Evolutionary conservation across 169 alveolate species (phyloP).

Genomic region (Cryptosporidium andersoni): DNA sequence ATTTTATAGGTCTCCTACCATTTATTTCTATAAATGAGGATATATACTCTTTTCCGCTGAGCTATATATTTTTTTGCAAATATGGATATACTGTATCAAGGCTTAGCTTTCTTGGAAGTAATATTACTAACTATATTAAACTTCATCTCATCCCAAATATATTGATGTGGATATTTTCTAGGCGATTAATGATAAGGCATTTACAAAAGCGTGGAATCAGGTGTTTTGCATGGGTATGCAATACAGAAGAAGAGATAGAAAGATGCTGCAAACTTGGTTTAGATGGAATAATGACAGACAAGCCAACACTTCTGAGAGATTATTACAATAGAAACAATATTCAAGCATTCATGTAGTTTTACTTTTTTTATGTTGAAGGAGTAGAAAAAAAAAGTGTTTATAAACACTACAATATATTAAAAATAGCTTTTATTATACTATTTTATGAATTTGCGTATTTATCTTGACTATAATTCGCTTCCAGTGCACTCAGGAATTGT

Average conservation of each 20-base stretch:
- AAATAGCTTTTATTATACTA: neutral
- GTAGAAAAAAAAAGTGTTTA: neutral
- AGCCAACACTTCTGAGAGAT: constrained; percentile 49
- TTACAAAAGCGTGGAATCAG: constrained; percentile 63
- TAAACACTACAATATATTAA: neutral
- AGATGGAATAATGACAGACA: constrained; percentile 68
- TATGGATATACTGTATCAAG: constrained; percentile 6
- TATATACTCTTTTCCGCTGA: constrained; percentile 57
- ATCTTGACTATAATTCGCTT: constrained; percentile 29
- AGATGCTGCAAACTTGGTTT: constrained; percentile 36
- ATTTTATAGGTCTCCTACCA: constrained; percentile 47
- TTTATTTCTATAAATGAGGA: constrained; percentile 53
- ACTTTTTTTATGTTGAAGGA: too few relatives aligned
- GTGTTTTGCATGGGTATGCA: constrained; percentile 71
- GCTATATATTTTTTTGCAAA: constrained; percentile 43
- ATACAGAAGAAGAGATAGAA: constrained; percentile 41
- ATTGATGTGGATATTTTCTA: constrained; percentile 29
- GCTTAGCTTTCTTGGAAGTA: neutral
- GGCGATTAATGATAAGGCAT: constrained; percentile 28
- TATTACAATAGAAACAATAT: constrained; percentile 22
- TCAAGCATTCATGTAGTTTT: constrained; percentile 27
- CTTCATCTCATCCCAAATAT: constrained; percentile 3
- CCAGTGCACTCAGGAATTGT: constrained; percentile 37
- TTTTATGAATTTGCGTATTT: neutral
- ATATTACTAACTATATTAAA: constrained; percentile 27